Percentiles rank a stretch among this genome's conserved stretches.
Evolutionary conservation across 2,329 filamentous ascomycete genomes (phyloP).

Genomic region (Thielaviopsis populi): DNA sequence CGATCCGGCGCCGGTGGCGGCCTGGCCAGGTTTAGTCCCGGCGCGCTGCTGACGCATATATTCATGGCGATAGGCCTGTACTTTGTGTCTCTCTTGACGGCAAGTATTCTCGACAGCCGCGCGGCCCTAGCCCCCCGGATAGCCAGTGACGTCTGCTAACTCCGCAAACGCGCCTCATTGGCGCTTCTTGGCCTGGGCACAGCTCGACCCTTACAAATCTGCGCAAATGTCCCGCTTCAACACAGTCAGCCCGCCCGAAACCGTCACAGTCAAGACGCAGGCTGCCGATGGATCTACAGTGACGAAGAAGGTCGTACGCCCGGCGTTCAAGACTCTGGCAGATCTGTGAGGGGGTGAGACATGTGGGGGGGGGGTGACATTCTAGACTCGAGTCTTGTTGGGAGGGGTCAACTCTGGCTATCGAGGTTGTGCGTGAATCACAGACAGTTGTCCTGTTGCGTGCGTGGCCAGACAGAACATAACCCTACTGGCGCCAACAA

Average conservation of each 20-base stretch:
- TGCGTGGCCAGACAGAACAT: not conserved
- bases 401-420: not conserved
- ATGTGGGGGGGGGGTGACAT: not conserved
- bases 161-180: not conserved
- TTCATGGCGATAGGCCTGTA: conserved; percentile 46
- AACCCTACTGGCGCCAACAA: not conserved
- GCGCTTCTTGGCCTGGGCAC: not conserved
- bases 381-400: not conserved
- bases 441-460: not conserved
- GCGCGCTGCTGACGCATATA: conserved; percentile 29
- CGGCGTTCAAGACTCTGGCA: conserved; percentile 37
- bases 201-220: conserved; percentile 48
- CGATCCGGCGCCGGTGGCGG: conserved; percentile 18
- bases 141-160: not conserved
- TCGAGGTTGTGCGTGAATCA: conserved; percentile 5
- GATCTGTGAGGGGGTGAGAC: conserved; percentile 30
- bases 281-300: conserved; percentile 18
- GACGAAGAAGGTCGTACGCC: conserved; percentile 23
- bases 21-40: conserved; percentile 27
- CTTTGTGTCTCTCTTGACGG: conserved; percentile 45
- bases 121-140: not conserved
- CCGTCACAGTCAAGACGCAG: conserved; percentile 17
- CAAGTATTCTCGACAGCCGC: conserved; percentile 24
- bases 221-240: conserved; percentile 47
- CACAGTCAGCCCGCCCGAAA: conserved; percentile 28